Base-by-base conservation (phyloP, 139 green algal genomes). In the Chlamydomonas sphaeroides region DNA sequence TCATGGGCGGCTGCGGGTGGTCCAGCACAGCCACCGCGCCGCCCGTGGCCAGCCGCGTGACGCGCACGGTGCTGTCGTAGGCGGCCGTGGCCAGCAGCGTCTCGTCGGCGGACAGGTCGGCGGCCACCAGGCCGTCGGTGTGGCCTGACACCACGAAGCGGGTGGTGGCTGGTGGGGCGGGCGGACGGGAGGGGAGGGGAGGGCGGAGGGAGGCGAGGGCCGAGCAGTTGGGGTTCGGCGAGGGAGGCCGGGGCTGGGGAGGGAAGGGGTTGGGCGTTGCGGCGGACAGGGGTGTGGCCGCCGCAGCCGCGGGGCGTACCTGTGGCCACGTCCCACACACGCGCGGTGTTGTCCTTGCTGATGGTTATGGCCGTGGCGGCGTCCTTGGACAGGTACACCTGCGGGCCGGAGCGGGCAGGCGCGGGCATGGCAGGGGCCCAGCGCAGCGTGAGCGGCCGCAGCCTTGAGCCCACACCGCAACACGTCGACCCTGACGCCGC, bases 61-160 rank as follows among this genome's bases (percentile, higher is more conserved):
- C 59, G 21, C 84, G 78, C 17, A 82, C 75, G 5, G 62, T 82
- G 17, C 59, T 72, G 74, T 90, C 87, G 59, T 87, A 90, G 17
- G 74, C 70, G 25, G 86, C 85, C 11, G 89, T 95, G n/a, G 87
- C 88, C 53, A 95, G 80, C 57, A 92, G 74, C 18, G 32, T 41
- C 76, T 88, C 82, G 57, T 90, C 86, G 1, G 32, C 28, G 25
- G 76, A 88, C 15, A 93, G 30, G 2, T 71, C 80, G 0, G 78
- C 90, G 3, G 59, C 83, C 30, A 77, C 61, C 33, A 94, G 83
- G 20, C 79, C 70, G 33, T 85, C 89, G 0, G 73, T 86, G 86
- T 95, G 92, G 4, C 92, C 92, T 62, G 92, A 84, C 81, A 95
- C 80, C 56, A 85, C n/a, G 78, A 83, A 81, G 0, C 79, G 57